Evolutionary conservation across 2,329 filamentous ascomycete species (phyloP).

Genomic region (Exophiala aquamarina): DNA sequence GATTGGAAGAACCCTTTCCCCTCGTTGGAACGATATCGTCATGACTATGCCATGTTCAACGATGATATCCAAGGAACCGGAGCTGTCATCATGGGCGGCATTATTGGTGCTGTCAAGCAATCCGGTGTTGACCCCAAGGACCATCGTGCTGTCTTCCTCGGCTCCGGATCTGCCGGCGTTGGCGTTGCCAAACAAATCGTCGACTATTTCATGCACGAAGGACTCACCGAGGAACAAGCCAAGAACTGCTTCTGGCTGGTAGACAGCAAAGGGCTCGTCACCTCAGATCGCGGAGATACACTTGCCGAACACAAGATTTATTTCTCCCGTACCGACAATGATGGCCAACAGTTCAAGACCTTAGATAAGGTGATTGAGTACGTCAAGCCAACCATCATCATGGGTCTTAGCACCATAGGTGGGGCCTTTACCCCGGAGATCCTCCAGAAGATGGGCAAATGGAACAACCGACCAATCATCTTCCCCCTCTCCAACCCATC

Average conservation of each 20-base stretch:
- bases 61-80: constrained; percentile 98
- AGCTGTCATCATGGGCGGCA: constrained; percentile 85
- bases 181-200: constrained; percentile 98
- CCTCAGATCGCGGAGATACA: constrained; percentile 86
- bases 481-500: constrained; percentile 97
- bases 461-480: constrained; percentile 80
- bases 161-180: constrained; percentile 90
- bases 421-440: constrained; percentile 91
- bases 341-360: constrained; percentile 67
- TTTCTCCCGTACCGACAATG: constrained; percentile 65
- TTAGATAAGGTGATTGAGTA: constrained; percentile 91
- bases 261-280: constrained; percentile 94
- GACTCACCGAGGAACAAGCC: constrained; percentile 82
- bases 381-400: constrained; percentile 89
- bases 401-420: constrained; percentile 91
- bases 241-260: constrained; percentile 95
- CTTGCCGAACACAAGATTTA: constrained; percentile 83
- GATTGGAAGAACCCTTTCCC: constrained; percentile 98
- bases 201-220: constrained; percentile 92
- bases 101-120: constrained; percentile 74
- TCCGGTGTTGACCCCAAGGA: constrained; percentile 83
- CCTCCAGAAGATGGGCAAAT: constrained; percentile 61
- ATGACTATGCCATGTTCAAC: constrained; percentile 94
- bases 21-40: constrained; percentile 84
- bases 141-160: constrained; percentile 93